Conservation (phyloP, 2,329 filamentous ascomycete species). For the Oidium heveae region DNA sequence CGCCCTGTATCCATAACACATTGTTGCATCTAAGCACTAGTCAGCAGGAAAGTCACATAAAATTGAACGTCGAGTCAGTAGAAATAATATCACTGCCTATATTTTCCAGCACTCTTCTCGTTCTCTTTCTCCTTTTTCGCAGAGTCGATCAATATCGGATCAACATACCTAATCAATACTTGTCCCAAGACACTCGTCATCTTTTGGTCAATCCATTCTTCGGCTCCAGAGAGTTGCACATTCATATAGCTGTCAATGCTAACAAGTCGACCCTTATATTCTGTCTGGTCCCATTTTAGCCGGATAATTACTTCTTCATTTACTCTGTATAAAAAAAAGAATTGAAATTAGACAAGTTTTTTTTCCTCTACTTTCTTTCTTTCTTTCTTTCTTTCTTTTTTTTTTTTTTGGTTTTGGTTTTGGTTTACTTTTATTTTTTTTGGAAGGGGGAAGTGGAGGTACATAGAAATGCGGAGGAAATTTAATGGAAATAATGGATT, state of each 20-base stretch:
- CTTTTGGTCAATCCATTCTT: constrained; percentile 81
- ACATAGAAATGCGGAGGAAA: neutral
- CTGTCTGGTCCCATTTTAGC: constrained; percentile 92
- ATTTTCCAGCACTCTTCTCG: no score
- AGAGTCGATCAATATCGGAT: neutral
- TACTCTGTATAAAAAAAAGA: constrained; percentile 20
- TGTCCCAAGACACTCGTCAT: constrained; percentile 65
- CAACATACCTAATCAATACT: constrained; percentile 60
- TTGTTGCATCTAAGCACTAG: constrained; percentile 53
- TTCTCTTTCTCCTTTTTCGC: no score
- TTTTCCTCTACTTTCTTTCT: no score
- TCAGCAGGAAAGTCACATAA: neutral
- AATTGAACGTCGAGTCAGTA: no score
- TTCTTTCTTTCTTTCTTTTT: constrained; percentile 17
- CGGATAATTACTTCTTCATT: constrained; percentile 77
- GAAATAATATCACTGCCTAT: neutral
- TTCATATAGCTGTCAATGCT: constrained; percentile 99
- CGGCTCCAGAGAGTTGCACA: constrained; percentile 69
- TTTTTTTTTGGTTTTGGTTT: neutral
- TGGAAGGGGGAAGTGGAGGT: no score
- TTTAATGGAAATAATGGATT: neutral
- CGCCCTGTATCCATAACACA: constrained; percentile 67
- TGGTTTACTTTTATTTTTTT: no score
- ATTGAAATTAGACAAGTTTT: no score
- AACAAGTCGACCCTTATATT: constrained; percentile 85